Conservation (phyloP, 495 filamentous ascomycete species). For the Chaetomium tenue region DNA sequence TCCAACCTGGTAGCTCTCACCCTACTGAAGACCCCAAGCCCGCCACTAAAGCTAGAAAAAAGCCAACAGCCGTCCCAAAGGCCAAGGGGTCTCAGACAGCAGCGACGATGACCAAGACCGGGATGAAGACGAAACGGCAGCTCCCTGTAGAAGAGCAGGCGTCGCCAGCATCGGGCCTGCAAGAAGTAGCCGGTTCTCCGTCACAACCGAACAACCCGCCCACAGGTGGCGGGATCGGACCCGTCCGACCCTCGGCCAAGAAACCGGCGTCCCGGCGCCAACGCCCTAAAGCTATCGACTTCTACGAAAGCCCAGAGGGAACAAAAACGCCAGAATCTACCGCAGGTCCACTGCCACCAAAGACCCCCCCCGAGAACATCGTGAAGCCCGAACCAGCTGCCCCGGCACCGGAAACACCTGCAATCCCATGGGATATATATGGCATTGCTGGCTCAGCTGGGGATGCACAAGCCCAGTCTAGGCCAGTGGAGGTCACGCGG, state of each 20-base stretch:
- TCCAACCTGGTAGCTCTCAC: not conserved
- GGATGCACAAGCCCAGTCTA: not conserved
- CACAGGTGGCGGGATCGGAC: not conserved
- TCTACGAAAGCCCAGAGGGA: not conserved
- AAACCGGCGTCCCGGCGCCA: not conserved
- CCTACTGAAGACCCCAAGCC: not conserved
- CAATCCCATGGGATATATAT: conserved; percentile 5
- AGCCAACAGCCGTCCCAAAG: not conserved
- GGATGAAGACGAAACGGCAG: not conserved
- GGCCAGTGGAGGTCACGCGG: no score
- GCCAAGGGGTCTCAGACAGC: not conserved
- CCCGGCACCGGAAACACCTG: not conserved
- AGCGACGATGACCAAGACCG: not conserved
- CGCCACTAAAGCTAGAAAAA: not conserved
- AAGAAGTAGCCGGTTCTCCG: not conserved
- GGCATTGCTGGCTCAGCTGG: not conserved
- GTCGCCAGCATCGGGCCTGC: not conserved
- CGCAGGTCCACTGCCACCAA: no score
- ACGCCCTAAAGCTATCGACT: not conserved
- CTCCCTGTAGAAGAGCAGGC: not conserved
- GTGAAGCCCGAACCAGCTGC: no score
- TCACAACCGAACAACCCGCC: not conserved
- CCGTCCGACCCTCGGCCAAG: not conserved
- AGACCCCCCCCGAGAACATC: no score
- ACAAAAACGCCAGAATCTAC: not conserved